phyloP scores from a whole-genome alignment of 2,329 filamentous ascomycete genomes.

The Aspergillus fumigatus region DNA sequence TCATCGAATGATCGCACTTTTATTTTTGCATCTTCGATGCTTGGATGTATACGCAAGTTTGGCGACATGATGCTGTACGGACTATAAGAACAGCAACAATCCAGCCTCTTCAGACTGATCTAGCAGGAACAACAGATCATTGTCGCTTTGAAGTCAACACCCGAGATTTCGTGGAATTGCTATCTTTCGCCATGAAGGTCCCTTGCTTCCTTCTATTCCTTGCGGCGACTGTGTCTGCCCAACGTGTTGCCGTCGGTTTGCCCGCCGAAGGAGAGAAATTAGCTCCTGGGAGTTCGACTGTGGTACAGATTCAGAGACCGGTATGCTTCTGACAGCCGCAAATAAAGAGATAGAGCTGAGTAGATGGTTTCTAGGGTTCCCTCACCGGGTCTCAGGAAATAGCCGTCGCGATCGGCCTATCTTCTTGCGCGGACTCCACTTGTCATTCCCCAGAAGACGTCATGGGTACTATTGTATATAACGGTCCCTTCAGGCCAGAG shows the following conservation, averaged over 20 bases:
- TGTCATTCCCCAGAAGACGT: constrained; percentile 18
- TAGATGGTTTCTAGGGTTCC: constrained; percentile 15
- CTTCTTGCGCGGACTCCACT: constrained; percentile 16
- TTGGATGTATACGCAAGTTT: not conserved
- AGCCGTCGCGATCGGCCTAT: constrained; percentile 26
- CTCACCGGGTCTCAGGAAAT: constrained; percentile 24
- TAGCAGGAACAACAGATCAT: not conserved
- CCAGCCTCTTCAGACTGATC: not conserved
- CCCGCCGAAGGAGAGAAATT: constrained; percentile 17
- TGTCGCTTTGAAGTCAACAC: not conserved
- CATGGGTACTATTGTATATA: constrained; percentile 25
- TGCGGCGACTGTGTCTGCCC: constrained; percentile 20
- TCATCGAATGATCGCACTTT: not conserved
- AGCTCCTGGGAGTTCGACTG: constrained; percentile 16
- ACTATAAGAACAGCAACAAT: not conserved
- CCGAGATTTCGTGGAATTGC: not conserved
- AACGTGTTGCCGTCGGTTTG: constrained; percentile 22
- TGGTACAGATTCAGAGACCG: constrained; percentile 27
- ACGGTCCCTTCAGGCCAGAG: constrained; percentile 23
- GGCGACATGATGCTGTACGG: too few species aligned
- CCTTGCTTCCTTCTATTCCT: constrained; percentile 17
- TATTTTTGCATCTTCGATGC: not conserved
- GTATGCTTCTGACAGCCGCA: constrained; percentile 11
- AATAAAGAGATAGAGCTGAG: not conserved
- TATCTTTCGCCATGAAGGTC: constrained; percentile 19